Evolutionary conservation across 2,329 filamentous ascomycete genomes (phyloP), one percentile per base, ranked within the genome.

Genomic region (Macrophomina tecta): DNA sequence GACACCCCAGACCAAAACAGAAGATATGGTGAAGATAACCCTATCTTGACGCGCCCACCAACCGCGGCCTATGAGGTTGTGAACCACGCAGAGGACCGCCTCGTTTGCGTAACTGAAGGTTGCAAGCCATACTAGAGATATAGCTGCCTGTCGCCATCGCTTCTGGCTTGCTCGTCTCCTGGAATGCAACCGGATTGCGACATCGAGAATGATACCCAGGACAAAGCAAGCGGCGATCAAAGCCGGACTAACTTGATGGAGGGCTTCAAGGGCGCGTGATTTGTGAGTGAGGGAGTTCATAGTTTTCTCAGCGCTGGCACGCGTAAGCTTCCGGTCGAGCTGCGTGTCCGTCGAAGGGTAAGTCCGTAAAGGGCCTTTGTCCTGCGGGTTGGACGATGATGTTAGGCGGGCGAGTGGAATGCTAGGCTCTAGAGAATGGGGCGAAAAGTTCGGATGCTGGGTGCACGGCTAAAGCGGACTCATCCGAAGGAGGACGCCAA

Each of bases 1-100:
- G 4, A 72, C 70, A n/a, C 68, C 69, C 76, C 75, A 79, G 45
- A 76, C 70, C 0, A 79, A 69, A 38, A 78, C 75, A 0, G 74
- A 76, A 5, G 76, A 73, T 1, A 79, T 64, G 68, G 74, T 76
- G 40, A 74, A 74, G 48, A 77, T 72, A 11, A 75, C 76, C 11
- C 74, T 71, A 61, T 76, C 71, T 46, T 78, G 70, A 7, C 74
- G 73, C n/a, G 76, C 68, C 49, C 72, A 71, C 48, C 76, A 78
- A 30, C 71, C 64, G 16, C 51, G 53, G 7, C 77, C 71, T 40
- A 74, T 70, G 16, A 78, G 66, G 5, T 72, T 73, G 0, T 70
- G 71, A 45, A 70, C 72, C 67, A 78, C 70, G 67, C 77, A 78
- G 65, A 68, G 34, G 18, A 53, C 51, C 9, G 40, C 45, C 49